Conservation (phyloP, 2,329 filamentous ascomycete genomes). For the Trichoderma polysporum region DNA sequence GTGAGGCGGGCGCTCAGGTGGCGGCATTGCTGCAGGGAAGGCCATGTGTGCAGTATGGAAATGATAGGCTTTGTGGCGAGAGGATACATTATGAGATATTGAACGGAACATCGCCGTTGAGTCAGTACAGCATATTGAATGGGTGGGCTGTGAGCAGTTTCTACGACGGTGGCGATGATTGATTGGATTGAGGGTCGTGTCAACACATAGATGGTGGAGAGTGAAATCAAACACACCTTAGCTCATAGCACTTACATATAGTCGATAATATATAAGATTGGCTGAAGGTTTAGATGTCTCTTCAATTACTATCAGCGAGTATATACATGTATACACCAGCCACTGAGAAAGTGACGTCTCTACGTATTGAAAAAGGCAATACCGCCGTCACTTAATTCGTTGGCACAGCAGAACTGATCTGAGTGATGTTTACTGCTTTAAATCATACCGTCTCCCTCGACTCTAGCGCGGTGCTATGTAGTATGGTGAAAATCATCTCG, state of each 20-base stretch:
- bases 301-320: too few relatives aligned
- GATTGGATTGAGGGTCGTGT: background rate
- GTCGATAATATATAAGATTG: background rate
- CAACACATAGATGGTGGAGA: background rate
- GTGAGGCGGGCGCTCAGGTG: slow-evolving; percentile 46
- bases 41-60: slow-evolving; percentile 22
- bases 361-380: too few relatives aligned
- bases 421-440: too few relatives aligned
- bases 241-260: background rate
- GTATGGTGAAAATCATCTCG: background rate
- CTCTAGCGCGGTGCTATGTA: background rate
- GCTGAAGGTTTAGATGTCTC: too few relatives aligned
- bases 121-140: slow-evolving; percentile 36
- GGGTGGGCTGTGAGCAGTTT: slow-evolving; percentile 42
- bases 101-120: slow-evolving; percentile 36
- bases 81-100: slow-evolving; percentile 27
- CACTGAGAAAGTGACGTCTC: too few relatives aligned
- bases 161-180: slow-evolving; percentile 12
- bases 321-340: too few relatives aligned
- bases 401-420: too few relatives aligned
- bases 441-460: background rate
- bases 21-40: slow-evolving; percentile 31
- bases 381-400: too few relatives aligned
- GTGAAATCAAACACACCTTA: background rate
- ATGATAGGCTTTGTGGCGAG: slow-evolving; percentile 22